These are phyloP conservation scores for Yarrowia sp. DNA, from an alignment of 805 yeast species.

Conservation along the genomic window DNA sequence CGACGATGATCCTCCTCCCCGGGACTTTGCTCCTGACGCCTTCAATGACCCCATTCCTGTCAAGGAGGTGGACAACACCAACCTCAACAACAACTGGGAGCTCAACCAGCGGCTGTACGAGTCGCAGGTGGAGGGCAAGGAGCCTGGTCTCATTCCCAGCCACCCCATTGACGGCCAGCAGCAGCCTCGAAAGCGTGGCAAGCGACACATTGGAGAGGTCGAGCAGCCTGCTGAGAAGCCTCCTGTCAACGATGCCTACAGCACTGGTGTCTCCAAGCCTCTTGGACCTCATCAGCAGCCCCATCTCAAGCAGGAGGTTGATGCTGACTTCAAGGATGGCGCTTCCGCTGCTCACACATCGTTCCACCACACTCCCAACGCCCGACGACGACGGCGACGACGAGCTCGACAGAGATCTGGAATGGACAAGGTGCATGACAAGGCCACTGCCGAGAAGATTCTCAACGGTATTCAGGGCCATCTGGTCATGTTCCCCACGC, in stretches of 20 bases:
- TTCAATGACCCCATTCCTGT: constrained; percentile 6
- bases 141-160: neutral
- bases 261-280: neutral
- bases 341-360: neutral
- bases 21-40: neutral
- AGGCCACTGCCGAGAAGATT: constrained; percentile 71
- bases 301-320: neutral
- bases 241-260: neutral
- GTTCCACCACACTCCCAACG: constrained; percentile 8
- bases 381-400: constrained; percentile 14
- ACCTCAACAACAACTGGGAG: neutral
- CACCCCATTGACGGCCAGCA: neutral
- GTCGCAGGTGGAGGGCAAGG: neutral
- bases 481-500: constrained; percentile 84
- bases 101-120: neutral
- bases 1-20: neutral
- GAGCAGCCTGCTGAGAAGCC: constrained; percentile 3
- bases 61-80: neutral
- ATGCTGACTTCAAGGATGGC: neutral
- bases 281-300: neutral
- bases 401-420: constrained; percentile 3
- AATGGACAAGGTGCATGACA: constrained; percentile 54
- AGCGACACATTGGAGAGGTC: neutral
- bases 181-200: neutral
- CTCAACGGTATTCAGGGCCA: constrained; percentile 77